phyloP scores from a whole-genome alignment of 1,284 basidiomycete species.

The Golubevia sp. region DNA sequence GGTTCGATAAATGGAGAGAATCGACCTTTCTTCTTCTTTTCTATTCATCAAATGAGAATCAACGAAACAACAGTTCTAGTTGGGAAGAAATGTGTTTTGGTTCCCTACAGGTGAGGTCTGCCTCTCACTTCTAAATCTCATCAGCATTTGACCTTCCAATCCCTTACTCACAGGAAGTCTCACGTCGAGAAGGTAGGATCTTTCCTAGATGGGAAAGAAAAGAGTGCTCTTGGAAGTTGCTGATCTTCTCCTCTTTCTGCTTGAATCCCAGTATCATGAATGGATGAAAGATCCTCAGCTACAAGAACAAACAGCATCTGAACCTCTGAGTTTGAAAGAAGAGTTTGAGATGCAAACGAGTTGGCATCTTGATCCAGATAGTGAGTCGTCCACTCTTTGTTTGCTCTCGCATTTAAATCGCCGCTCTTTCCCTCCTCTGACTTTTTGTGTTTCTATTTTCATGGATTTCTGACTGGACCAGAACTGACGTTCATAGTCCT shows the following conservation, averaged over 20 bases:
- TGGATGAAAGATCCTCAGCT: conserved; percentile 87
- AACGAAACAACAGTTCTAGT: conserved; percentile 72
- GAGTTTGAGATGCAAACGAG: conserved; percentile 90
- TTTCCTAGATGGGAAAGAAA: conserved; percentile 3
- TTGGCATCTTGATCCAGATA: conserved; percentile 87
- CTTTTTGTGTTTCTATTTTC: conserved; percentile 2
- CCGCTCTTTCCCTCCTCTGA: not conserved
- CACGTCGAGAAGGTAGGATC: conserved; percentile 69
- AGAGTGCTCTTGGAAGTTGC: conserved; percentile 1
- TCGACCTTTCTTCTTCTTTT: too few relatives aligned
- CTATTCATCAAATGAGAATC: conserved; percentile 65
- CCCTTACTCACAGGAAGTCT: conserved; percentile 66
- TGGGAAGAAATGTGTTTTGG: conserved; percentile 70
- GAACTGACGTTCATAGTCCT: conserved; percentile 91
- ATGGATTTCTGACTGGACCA: conserved; percentile 46
- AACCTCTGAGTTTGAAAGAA: conserved; percentile 78
- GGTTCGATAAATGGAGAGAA: too few relatives aligned
- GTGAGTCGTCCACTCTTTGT: conserved; percentile 64
- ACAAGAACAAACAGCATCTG: conserved; percentile 80
- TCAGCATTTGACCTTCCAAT: too few relatives aligned
- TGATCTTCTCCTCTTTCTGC: not conserved
- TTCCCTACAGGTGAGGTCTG: conserved; percentile 80
- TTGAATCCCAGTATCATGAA: conserved; percentile 69
- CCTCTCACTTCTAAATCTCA: too few relatives aligned
- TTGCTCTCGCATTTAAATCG: not conserved